Conservation (phyloP, 345 rosid genomes). For the Aquilaria malaccensis region DNA sequence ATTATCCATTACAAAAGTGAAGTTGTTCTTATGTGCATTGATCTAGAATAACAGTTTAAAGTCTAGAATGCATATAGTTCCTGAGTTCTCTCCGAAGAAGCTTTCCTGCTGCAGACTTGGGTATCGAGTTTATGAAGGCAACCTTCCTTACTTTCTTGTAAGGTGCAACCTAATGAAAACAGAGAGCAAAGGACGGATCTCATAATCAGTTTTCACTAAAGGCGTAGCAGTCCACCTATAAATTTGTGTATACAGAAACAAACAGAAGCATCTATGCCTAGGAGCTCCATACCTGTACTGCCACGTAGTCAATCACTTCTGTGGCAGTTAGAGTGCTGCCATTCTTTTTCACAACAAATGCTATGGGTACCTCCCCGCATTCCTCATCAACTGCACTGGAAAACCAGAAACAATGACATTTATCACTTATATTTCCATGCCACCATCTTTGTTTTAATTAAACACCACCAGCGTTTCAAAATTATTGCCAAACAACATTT, state of each 20-base stretch:
- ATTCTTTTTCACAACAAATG: slow-evolving; percentile 57
- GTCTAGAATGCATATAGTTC: slow-evolving; percentile 32
- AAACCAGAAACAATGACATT: not conserved
- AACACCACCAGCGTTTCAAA: not conserved
- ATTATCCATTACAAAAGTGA: too few species aligned
- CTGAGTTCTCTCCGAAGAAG: slow-evolving; percentile 64
- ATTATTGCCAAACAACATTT: not conserved
- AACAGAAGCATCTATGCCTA: not conserved
- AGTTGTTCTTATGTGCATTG: not conserved
- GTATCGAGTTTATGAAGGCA: slow-evolving; percentile 46
- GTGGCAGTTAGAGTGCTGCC: slow-evolving; percentile 39
- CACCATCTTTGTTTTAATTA: too few species aligned
- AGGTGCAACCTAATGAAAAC: slow-evolving; percentile 57
- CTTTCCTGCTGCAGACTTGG: slow-evolving; percentile 81
- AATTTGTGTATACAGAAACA: not conserved
- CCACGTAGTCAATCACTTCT: slow-evolving; percentile 48
- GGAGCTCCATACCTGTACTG: slow-evolving; percentile 40
- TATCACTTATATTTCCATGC: too few species aligned
- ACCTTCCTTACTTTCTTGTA: slow-evolving; percentile 81
- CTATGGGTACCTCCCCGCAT: slow-evolving; percentile 77
- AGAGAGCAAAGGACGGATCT: slow-evolving; percentile 1
- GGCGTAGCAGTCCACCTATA: not conserved
- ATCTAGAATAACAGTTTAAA: slow-evolving; percentile 18
- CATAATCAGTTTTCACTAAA: not conserved
- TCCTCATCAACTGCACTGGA: slow-evolving; percentile 43